A percentile compares a stretch with the other conserved stretches of the same genome.
Conservation (phyloP, 257 asterid species). For the Phtheirospermum japonicum region DNA sequence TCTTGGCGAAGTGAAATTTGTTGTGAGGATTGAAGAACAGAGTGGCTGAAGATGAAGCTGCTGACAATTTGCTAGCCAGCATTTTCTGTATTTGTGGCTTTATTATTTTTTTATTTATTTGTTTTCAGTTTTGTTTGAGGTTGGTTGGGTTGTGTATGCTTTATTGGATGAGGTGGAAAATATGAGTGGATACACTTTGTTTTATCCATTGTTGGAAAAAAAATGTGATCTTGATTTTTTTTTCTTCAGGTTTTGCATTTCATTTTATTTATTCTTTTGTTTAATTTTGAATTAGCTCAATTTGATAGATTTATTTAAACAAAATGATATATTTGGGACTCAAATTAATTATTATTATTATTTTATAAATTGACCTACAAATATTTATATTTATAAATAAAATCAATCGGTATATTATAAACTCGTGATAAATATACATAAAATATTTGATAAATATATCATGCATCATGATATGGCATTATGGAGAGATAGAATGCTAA, state of each 20-base stretch:
- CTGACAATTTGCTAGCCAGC: slow-evolving; percentile 51
- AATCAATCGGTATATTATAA: too few species aligned
- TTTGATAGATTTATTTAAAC: too few species aligned
- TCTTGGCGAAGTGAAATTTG: slow-evolving; percentile 35
- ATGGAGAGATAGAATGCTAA: too few species aligned
- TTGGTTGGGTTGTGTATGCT: slow-evolving; percentile 26
- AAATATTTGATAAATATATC: too few species aligned
- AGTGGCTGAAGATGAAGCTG: slow-evolving; percentile 43
- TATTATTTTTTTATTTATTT: neutral
- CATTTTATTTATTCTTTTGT: neutral
- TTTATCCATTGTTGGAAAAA: slow-evolving; percentile 25
- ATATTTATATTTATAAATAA: too few species aligned
- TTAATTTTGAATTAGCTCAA: neutral
- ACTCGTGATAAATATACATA: too few species aligned
- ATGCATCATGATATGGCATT: too few species aligned
- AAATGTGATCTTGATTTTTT: slow-evolving; percentile 22
- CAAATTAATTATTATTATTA: too few species aligned
- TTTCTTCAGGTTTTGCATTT: neutral
- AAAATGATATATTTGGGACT: too few species aligned
- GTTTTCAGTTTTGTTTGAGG: slow-evolving; percentile 16
- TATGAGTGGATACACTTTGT: slow-evolving; percentile 38
- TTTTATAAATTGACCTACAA: too few species aligned
- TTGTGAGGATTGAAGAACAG: slow-evolving; percentile 38
- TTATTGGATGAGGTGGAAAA: slow-evolving; percentile 40
- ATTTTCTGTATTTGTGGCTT: slow-evolving; percentile 29